Conservation (phyloP, 495 filamentous ascomycete genomes). For the Darksidea phi region DNA sequence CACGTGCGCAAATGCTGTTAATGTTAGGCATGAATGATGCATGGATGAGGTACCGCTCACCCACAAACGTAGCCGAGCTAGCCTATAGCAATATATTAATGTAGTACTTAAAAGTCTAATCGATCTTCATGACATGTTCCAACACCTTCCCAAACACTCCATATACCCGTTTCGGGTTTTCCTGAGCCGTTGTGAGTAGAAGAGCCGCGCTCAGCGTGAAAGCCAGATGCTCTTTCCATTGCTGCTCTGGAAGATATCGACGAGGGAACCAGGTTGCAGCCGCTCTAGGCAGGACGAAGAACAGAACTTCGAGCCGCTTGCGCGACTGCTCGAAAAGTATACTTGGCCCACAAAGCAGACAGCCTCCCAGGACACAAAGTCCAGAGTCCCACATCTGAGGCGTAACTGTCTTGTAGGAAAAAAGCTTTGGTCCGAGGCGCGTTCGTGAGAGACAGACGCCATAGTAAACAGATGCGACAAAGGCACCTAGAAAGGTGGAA, state of each 20-base stretch:
- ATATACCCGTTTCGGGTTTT: slow-evolving; percentile 64
- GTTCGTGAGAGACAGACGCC: slow-evolving; percentile 80
- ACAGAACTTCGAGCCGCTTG: slow-evolving; percentile 72
- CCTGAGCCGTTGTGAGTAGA: slow-evolving; percentile 68
- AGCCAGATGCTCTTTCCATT: slow-evolving; percentile 71
- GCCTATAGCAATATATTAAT: background rate
- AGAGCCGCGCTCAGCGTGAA: slow-evolving; percentile 76
- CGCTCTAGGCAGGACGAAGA: slow-evolving; percentile 85
- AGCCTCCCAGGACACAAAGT: slow-evolving; percentile 71
- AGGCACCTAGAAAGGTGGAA: slow-evolving; percentile 78
- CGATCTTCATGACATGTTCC: slow-evolving; percentile 22
- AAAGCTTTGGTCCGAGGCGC: slow-evolving; percentile 69
- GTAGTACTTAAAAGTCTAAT: background rate
- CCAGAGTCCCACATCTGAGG: slow-evolving; percentile 65
- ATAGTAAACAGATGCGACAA: slow-evolving; percentile 84
- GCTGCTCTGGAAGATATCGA: slow-evolving; percentile 65
- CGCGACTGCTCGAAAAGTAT: slow-evolving; percentile 68
- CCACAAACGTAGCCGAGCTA: too few species aligned
- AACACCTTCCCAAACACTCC: slow-evolving; percentile 66
- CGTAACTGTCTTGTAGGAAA: slow-evolving; percentile 55
- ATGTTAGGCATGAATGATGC: too few species aligned
- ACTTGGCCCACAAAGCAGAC: slow-evolving; percentile 81
- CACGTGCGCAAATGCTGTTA: background rate
- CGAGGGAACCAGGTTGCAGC: slow-evolving; percentile 74
- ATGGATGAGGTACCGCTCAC: too few species aligned